phyloP scores from a whole-genome alignment of 257 asterid genomes.

The Solanum ossicruentum region DNA sequence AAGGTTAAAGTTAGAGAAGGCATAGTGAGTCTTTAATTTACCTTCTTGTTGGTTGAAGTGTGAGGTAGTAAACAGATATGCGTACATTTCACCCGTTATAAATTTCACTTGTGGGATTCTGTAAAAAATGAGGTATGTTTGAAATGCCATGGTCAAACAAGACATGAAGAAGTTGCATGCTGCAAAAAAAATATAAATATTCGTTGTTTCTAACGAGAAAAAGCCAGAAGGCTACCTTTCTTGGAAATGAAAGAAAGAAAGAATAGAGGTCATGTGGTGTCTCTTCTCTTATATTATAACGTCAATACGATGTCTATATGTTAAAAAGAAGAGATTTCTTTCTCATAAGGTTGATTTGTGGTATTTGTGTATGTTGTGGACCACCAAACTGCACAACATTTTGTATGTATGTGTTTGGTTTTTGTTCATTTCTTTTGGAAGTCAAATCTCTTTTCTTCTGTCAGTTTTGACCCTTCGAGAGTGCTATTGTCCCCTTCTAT shows the following conservation, averaged over 20 bases:
- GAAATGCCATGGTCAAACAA: not conserved
- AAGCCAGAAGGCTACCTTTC: slow-evolving; percentile 13
- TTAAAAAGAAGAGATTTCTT: not conserved
- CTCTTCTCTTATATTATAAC: not conserved
- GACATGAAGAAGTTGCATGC: not conserved
- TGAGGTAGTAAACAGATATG: not conserved
- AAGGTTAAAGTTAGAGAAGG: too few species aligned
- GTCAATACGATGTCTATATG: not conserved
- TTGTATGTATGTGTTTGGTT: not conserved
- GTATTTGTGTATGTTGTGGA: not conserved
- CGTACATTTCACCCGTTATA: too few species aligned
- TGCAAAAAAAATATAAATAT: slow-evolving; percentile 3
- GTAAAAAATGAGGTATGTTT: not conserved
- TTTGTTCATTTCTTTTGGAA: not conserved
- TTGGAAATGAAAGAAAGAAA: slow-evolving; percentile 27
- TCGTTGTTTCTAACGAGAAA: slow-evolving; percentile 12
- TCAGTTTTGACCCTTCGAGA: not conserved
- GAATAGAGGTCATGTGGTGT: not conserved
- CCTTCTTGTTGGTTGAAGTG: not conserved
- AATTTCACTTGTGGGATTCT: too few species aligned
- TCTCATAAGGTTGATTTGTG: not conserved
- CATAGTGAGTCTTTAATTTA: not conserved
- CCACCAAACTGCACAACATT: not conserved
- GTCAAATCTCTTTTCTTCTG: slow-evolving; percentile 1
- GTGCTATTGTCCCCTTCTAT: not conserved